Evolutionary conservation across 495 filamentous ascomycete species (phyloP), one percentile per base, ranked within the genome.

Genomic region (Aspergillus funiculosus): DNA sequence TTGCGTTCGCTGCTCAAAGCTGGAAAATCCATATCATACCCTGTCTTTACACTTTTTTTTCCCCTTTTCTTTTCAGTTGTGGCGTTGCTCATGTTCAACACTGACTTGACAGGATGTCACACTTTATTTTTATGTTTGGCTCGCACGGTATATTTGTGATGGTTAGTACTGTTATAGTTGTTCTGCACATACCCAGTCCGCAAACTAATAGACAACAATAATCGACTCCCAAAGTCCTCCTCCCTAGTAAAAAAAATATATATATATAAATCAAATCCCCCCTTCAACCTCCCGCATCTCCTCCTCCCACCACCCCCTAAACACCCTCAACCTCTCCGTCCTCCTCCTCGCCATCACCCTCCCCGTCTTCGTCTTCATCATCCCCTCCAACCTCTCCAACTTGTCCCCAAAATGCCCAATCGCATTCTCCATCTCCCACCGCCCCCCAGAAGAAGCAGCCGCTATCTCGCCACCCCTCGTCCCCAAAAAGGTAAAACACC

Each of bases 381-480:
- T 82, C 14, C 64, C 72, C 61, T 83, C 80, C 24, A 95, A 52
- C 60, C 65, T 76, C 51, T 82, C 66, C 56, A 94, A 59, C 68
- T 94, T 95, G 40, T 92, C 88, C 24, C 74, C 77, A 54, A 94
- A 85, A 69, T 94, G 88, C 32, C 74, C 69, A 57, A 94, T 79
- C 2, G 79, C 71, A 25, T 74, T 78, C 0, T 67, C 59, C 80
- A 94, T 77, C 21, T 68, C 69, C 68, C 68, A 72, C 30, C 55
- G 43, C n/a, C 50, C 57, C 20, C 43, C 51, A 18, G 54, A 54
- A 11, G 49, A 37, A 62, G n/a, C n/a, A n/a, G n/a, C n/a, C n/a
- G n/a, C n/a, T 59, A 26, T 66, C 63, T 38, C 51, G 46, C 15
- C 64, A n/a, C n/a, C 61, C 66, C 76, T 80, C 6, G 80, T 83